phyloP scores from a whole-genome alignment of 2,329 filamentous ascomycete species.

The Fusarium sp. region DNA sequence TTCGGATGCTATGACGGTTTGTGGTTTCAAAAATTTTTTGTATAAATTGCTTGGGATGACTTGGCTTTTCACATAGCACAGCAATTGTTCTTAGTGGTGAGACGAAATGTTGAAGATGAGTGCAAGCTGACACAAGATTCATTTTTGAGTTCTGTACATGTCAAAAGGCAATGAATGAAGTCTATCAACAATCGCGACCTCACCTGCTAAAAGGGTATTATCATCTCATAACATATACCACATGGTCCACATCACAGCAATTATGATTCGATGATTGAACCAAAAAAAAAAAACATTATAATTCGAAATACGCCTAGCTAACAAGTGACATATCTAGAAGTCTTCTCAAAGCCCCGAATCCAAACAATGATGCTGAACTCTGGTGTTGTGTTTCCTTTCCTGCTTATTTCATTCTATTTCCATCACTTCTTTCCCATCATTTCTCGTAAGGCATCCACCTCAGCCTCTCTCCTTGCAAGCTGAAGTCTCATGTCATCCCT shows the following conservation, averaged over 20 bases:
- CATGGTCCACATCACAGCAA: not conserved
- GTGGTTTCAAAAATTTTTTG: not conserved
- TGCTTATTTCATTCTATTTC: constrained; percentile 29
- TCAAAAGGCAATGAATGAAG: constrained; percentile 43
- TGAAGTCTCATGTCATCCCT: constrained; percentile 70
- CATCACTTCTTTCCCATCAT: constrained; percentile 51
- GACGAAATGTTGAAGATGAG: not conserved
- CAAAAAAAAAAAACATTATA: not conserved
- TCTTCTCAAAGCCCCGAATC: constrained; percentile 21
- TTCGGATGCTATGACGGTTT: not conserved
- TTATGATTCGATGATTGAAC: not conserved
- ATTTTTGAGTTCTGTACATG: not conserved
- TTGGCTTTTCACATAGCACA: not conserved
- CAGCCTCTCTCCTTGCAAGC: constrained; percentile 71
- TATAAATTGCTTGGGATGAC: not conserved
- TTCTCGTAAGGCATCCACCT: constrained; percentile 68
- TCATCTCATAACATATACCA: constrained; percentile 15
- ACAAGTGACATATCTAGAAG: constrained; percentile 20
- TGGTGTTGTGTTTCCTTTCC: not conserved
- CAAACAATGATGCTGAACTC: not conserved
- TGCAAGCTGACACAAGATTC: not conserved
- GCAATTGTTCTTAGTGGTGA: not conserved
- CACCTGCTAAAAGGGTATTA: constrained; percentile 23
- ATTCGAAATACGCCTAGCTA: constrained; percentile 13
- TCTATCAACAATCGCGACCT: constrained; percentile 41